Conservation (phyloP, 352 stramenopile genomes). For the Phytopythium helicoides region DNA sequence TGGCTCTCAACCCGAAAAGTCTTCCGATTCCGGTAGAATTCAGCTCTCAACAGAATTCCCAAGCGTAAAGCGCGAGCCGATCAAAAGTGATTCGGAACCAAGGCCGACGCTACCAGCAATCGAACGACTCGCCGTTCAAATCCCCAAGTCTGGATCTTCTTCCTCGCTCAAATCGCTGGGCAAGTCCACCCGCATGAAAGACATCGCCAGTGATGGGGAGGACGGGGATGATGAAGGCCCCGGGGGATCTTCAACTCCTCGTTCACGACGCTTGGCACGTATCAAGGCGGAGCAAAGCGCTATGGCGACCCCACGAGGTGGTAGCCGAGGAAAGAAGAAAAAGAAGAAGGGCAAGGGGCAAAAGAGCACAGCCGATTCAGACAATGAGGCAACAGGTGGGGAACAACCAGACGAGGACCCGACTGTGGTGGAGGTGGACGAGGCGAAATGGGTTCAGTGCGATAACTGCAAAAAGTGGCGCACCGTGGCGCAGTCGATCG, state of each 20-base stretch:
- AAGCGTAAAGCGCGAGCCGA: neutral
- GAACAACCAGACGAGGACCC: slow-evolving; percentile 19
- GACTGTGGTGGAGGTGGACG: slow-evolving; percentile 32
- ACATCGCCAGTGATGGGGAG: slow-evolving; percentile 33
- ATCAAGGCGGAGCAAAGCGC: slow-evolving; percentile 6
- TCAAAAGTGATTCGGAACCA: neutral
- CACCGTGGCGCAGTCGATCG: slow-evolving; percentile 86
- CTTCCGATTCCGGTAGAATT: neutral
- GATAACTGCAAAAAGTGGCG: slow-evolving; percentile 96
- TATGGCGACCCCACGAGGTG: slow-evolving; percentile 10
- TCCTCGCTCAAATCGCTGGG: slow-evolving; percentile 9
- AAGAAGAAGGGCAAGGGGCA: slow-evolving; percentile 60
- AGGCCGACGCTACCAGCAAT: neutral
- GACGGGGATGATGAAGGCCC: slow-evolving; percentile 47
- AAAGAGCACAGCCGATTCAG: slow-evolving; percentile 15
- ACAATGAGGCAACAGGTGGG: slow-evolving; percentile 18
- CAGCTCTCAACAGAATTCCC: neutral
- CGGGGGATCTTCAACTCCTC: slow-evolving; percentile 17
- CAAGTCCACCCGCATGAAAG: neutral
- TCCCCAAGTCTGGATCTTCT: slow-evolving; percentile 20
- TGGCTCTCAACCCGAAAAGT: too few species aligned
- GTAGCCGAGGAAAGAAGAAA: slow-evolving; percentile 31
- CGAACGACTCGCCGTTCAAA: slow-evolving; percentile 20
- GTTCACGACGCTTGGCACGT: slow-evolving; percentile 9
- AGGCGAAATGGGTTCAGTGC: slow-evolving; percentile 95